Base-by-base conservation (phyloP, 345 rosid species). In the Eucalyptus brandiana region DNA sequence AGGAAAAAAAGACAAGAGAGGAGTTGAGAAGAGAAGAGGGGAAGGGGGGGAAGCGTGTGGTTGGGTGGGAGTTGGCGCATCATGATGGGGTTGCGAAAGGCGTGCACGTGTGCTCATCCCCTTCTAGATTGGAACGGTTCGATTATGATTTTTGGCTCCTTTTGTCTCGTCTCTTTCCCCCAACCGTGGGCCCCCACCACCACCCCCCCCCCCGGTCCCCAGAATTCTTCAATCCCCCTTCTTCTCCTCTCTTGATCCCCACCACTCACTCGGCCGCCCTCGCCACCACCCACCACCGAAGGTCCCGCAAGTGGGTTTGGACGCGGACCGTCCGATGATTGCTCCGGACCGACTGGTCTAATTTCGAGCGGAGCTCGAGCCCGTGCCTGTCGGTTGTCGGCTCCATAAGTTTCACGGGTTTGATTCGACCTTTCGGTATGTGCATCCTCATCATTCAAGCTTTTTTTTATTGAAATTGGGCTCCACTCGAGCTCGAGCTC, bases 381-480 rank as follows among this genome's bases (percentile, higher is more conserved):
- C 6, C 6, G 7, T 11, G 67, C 15, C n/a, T 11, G n/a, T 58
- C 16, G 32, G 6, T 28, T 28, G 4, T 60, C 8, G 67, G 4
- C 30, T 58, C 3, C 30, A 60, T 28, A 12, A 60, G 67, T 26
- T 60, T 60, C 32, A 11, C 32, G 4, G 28, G 32, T 28, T 60
- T 26, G 67, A 60, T 60, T 12, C 2, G 30, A 53, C 24, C 58
- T 53, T 19, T 8, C 0, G 10, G 0, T 1, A 53, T 4, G 8
- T 53, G 58, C 58, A 53, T 53, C 58, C 24, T 8, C 24, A 53
- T 3, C 10, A 19, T 0, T 53, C 24, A 53, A 53, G 24, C 11
- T 0, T 53, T 53, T 53, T 49, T 53, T 3, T 8, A 19, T 19
- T 56, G 28, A 56, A 21, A 56, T 4, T 23, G 12, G 62, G 62